A percentile compares a stretch with the other conserved stretches of the same genome.
Evolutionary conservation across 257 asterid genomes (phyloP).

Genomic region (Solanum sitiens): DNA sequence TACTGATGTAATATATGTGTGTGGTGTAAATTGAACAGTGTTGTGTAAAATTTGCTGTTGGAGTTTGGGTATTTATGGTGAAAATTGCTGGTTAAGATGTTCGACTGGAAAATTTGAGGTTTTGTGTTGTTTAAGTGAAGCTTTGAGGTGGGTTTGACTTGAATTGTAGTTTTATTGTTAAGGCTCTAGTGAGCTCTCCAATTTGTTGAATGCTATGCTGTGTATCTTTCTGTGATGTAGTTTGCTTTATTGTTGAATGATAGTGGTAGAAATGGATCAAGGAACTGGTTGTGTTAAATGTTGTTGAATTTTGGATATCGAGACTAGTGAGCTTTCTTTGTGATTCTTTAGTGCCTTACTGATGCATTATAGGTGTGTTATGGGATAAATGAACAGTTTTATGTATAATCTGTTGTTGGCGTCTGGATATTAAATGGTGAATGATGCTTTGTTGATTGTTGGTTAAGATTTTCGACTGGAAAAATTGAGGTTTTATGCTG

Average conservation of each 20-base stretch:
- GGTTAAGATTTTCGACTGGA: neutral
- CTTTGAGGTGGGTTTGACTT: neutral
- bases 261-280: neutral
- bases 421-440: slow-evolving; percentile 1
- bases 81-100: neutral
- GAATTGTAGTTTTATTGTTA: neutral
- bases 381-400: neutral
- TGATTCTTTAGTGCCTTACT: neutral
- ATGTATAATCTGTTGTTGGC: neutral
- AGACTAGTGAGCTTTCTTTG: neutral
- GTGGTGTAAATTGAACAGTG: neutral
- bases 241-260: neutral
- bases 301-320: neutral
- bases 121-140: slow-evolving; percentile 10
- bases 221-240: neutral
- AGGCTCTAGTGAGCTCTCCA: neutral
- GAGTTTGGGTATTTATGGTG: neutral
- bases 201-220: neutral
- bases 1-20: neutral
- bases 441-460: neutral
- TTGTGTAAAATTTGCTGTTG: neutral
- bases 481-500: neutral
- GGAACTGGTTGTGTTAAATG: neutral
- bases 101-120: neutral
- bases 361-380: neutral